Conservation (phyloP, 2,329 filamentous ascomycete genomes). For the Pseudogymnoascus sp. region DNA sequence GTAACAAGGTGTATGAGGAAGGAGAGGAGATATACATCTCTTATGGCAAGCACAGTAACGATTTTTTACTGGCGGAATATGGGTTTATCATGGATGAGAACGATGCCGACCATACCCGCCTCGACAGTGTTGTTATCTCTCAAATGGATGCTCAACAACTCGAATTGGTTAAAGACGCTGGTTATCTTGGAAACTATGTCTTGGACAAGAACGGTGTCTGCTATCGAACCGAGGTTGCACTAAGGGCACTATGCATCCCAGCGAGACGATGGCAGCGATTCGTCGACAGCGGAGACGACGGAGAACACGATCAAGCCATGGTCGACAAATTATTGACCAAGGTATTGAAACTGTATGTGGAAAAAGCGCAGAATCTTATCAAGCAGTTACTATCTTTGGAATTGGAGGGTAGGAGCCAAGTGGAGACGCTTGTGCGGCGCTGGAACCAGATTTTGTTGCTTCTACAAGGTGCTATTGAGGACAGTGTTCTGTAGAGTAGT, state of each 20-base stretch:
- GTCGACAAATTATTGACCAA: slow-evolving; percentile 33
- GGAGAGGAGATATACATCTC: slow-evolving; percentile 61
- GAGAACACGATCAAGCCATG: slow-evolving; percentile 32
- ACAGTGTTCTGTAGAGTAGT: not conserved
- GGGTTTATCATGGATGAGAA: slow-evolving; percentile 27
- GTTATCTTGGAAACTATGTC: slow-evolving; percentile 44
- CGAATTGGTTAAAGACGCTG: slow-evolving; percentile 34
- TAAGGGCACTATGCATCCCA: slow-evolving; percentile 33
- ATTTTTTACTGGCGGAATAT: slow-evolving; percentile 63
- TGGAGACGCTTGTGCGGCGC: slow-evolving; percentile 1
- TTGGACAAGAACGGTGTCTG: slow-evolving; percentile 43
- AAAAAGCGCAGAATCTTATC: not conserved
- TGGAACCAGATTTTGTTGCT: slow-evolving; percentile 9
- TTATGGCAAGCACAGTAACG: slow-evolving; percentile 64
- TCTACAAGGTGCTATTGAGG: not conserved
- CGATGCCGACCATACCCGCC: slow-evolving; percentile 20
- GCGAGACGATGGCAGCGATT: slow-evolving; percentile 38
- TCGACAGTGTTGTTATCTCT: slow-evolving; percentile 24
- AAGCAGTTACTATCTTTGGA: not conserved
- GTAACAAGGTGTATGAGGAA: slow-evolving; percentile 39
- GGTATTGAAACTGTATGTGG: slow-evolving; percentile 13
- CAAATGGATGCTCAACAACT: slow-evolving; percentile 26
- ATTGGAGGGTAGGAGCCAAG: not conserved
- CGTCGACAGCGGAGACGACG: slow-evolving; percentile 39
- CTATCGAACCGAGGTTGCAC: slow-evolving; percentile 47